These are phyloP conservation scores for Triticum timopheevii DNA, from an alignment of 176 grass and related monocot genomes.

Conservation along the genomic window DNA sequence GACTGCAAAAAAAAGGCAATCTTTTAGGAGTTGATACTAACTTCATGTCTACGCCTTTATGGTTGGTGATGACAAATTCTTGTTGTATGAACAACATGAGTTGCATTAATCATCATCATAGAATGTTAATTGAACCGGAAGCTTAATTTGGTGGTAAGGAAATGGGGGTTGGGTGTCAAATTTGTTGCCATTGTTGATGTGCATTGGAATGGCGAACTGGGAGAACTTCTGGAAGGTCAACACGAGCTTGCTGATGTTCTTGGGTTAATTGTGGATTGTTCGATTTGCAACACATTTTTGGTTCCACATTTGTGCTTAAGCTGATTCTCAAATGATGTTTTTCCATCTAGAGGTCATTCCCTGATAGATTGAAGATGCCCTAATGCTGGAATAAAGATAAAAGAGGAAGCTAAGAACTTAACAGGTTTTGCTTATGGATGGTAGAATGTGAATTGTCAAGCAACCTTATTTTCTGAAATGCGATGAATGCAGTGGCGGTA, in stretches of 20 bases:
- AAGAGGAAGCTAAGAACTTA: neutral
- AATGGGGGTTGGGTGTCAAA: slow-evolving; percentile 13
- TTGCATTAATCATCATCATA: neutral
- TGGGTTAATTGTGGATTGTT: neutral
- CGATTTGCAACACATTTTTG: neutral
- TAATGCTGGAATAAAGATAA: neutral
- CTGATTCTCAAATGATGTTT: neutral
- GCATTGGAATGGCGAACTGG: neutral
- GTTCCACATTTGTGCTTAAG: neutral
- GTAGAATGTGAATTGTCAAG: neutral
- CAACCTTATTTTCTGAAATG: neutral
- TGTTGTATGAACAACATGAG: neutral
- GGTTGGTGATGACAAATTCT: slow-evolving; percentile 25
- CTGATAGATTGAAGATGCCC: neutral
- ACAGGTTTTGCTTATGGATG: neutral
- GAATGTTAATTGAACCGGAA: neutral
- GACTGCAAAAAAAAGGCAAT: neutral
- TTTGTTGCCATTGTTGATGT: neutral
- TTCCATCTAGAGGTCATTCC: neutral
- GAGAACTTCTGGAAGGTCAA: neutral
- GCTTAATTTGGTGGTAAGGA: neutral
- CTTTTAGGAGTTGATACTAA: neutral
- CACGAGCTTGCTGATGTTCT: neutral
- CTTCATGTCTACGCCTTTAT: slow-evolving; percentile 19
- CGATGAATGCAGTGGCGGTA: neutral